Evolutionary conservation across 352 stramenopile genomes (phyloP).

Genomic region (Globisporangium canariense): DNA sequence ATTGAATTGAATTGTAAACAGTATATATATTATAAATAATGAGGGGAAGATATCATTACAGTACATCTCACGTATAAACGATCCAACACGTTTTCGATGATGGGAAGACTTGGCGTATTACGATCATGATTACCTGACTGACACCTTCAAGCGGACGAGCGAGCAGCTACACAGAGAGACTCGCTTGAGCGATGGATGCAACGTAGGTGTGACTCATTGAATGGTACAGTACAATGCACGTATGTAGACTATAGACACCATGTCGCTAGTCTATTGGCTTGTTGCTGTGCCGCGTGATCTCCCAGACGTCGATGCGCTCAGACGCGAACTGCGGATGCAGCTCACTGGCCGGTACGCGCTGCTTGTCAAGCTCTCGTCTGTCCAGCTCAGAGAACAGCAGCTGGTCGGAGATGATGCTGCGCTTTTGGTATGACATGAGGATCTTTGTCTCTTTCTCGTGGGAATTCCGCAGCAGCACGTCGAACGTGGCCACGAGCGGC

Average conservation of each 20-base stretch:
- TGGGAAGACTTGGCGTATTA: slow-evolving; percentile 1
- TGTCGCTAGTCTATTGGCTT: slow-evolving; percentile 14
- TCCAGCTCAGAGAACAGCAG: slow-evolving; percentile 55
- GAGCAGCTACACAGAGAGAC: not conserved
- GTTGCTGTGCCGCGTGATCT: slow-evolving; percentile 11
- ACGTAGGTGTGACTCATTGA: too few relatives aligned
- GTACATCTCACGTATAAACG: not conserved
- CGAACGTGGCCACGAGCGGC: slow-evolving; percentile 79
- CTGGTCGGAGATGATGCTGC: slow-evolving; percentile 55
- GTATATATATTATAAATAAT: not conserved
- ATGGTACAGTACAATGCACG: not conserved
- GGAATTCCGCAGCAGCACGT: slow-evolving; percentile 40
- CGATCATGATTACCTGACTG: not conserved
- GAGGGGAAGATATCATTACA: not conserved
- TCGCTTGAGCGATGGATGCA: too few relatives aligned
- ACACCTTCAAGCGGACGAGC: not conserved
- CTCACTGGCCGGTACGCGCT: slow-evolving; percentile 4
- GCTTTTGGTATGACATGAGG: slow-evolving; percentile 72
- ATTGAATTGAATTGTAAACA: not conserved
- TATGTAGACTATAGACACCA: not conserved
- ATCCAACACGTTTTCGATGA: slow-evolving; percentile 4
- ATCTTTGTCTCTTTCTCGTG: slow-evolving; percentile 28
- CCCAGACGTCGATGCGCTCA: slow-evolving; percentile 16
- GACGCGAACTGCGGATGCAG: slow-evolving; percentile 21
- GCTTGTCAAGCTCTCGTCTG: slow-evolving; percentile 20